These are phyloP conservation scores for Botryosphaeria dothidea DNA, from an alignment of 2,329 filamentous ascomycete species.

Conservation along the genomic window DNA sequence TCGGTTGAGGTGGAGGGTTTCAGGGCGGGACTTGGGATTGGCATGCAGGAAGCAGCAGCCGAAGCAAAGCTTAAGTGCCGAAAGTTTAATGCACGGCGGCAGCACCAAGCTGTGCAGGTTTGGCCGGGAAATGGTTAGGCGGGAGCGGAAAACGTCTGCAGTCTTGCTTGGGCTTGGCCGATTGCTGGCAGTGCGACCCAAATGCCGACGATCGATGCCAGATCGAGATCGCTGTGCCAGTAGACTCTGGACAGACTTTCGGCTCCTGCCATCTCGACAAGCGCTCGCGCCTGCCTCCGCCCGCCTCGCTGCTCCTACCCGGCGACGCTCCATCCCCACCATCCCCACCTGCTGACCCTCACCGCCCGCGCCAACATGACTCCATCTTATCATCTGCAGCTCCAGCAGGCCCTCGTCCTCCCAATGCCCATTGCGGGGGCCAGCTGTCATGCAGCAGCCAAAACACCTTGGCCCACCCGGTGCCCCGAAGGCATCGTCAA, in stretches of 20 bases:
- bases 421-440: background rate
- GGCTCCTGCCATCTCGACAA: background rate
- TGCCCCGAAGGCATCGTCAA: background rate
- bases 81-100: background rate
- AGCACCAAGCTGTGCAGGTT: background rate
- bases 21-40: background rate
- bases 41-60: background rate
- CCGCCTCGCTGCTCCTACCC: too few species aligned
- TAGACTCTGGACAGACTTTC: background rate
- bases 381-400: background rate
- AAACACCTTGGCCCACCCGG: background rate
- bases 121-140: background rate
- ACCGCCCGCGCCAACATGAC: conserved; percentile 10
- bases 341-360: background rate
- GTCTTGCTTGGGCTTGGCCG: background rate
- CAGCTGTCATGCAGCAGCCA: background rate
- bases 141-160: background rate
- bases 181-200: background rate
- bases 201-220: background rate
- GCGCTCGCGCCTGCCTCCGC: background rate
- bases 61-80: background rate
- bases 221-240: background rate
- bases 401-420: background rate
- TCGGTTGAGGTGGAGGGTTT: background rate
- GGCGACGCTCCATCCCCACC: too few species aligned